phyloP scores from a whole-genome alignment of 768 basidiomycete genomes.

The Leccinum subgranulosum region DNA sequence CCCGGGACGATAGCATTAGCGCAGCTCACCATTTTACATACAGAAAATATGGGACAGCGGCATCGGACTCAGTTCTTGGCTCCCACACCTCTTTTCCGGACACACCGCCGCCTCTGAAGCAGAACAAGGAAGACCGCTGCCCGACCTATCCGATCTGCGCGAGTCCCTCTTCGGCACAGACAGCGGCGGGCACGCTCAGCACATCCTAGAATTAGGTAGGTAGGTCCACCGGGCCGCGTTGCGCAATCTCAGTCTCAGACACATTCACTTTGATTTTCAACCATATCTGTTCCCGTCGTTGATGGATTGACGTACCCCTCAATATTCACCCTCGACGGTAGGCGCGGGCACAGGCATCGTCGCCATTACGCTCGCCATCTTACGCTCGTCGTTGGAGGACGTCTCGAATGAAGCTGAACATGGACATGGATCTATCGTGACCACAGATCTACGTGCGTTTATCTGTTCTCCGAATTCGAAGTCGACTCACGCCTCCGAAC shows the following conservation, averaged over 20 bases:
- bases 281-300: background rate
- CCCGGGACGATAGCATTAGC: background rate
- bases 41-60: slow-evolving; percentile 99
- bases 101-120: background rate
- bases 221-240: background rate
- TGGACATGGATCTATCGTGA: slow-evolving; percentile 40
- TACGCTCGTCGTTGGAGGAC: slow-evolving; percentile 41
- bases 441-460: slow-evolving; percentile 72
- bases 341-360: slow-evolving; percentile 88
- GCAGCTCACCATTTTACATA: background rate
- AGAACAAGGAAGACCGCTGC: background rate
- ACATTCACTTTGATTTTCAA: background rate
- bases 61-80: slow-evolving; percentile 79
- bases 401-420: background rate
- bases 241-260: background rate
- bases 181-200: slow-evolving; percentile 19
- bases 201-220: slow-evolving; percentile 71
- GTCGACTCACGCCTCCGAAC: background rate
- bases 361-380: slow-evolving; percentile 57
- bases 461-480: background rate
- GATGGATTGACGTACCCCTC: background rate
- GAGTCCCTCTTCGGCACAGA: slow-evolving; percentile 40
- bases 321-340: slow-evolving; percentile 22
- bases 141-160: slow-evolving; percentile 26
- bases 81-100: slow-evolving; percentile 39